Conservation (phyloP, 2,329 filamentous ascomycete species). For the Aspergillus tanneri region DNA sequence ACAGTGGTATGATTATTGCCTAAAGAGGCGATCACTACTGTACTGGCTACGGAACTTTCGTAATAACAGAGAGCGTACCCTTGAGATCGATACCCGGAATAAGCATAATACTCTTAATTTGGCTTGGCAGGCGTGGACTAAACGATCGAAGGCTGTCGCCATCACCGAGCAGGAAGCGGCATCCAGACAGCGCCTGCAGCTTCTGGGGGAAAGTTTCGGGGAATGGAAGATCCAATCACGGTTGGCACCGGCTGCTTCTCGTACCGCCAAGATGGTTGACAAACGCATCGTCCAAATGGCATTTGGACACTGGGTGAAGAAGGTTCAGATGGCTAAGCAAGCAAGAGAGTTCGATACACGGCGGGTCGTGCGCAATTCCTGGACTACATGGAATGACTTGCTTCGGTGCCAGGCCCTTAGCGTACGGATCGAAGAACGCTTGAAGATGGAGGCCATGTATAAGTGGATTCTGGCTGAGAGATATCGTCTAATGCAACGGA, state of each 20-base stretch:
- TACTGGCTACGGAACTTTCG: conserved; percentile 43
- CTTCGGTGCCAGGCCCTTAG: conserved; percentile 55
- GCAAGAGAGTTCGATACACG: conserved; percentile 53
- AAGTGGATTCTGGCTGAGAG: conserved; percentile 60
- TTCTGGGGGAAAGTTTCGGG: conserved; percentile 39
- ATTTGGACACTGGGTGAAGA: conserved; percentile 53
- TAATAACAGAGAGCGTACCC: conserved; percentile 40
- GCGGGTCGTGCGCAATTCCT: conserved; percentile 57
- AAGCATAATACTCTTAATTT: conserved; percentile 28
- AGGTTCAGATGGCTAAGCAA: conserved; percentile 44
- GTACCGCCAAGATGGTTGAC: conserved; percentile 47
- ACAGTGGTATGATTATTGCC: conserved; percentile 42
- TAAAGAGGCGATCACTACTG: conserved; percentile 43
- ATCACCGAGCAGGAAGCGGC: conserved; percentile 32
- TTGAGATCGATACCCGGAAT: conserved; percentile 38
- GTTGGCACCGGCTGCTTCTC: conserved; percentile 43
- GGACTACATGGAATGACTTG: conserved; percentile 62
- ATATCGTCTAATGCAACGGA: conserved; percentile 40
- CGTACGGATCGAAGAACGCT: conserved; percentile 55
- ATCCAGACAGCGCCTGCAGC: conserved; percentile 31
- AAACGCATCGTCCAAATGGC: conserved; percentile 47
- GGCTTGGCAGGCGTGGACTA: conserved; percentile 37
- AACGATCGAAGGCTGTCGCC: conserved; percentile 30
- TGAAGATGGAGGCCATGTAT: conserved; percentile 58
- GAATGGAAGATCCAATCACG: conserved; percentile 45